Base-by-base conservation (phyloP, 2,329 filamentous ascomycete species). In the Alternaria sp. region DNA sequence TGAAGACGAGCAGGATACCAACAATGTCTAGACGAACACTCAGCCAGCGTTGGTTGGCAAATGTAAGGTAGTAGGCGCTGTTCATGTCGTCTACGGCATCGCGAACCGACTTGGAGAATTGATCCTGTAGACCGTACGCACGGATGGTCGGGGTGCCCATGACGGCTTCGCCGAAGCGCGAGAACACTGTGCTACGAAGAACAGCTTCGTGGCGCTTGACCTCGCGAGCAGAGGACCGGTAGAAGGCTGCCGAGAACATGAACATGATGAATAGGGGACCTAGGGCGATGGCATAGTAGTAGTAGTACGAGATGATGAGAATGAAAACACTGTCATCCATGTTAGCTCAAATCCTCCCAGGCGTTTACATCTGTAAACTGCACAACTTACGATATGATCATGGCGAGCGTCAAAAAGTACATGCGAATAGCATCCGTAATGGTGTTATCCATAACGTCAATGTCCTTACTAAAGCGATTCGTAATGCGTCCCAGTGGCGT, bases 391-490 rank as follows among this genome's bases (percentile, higher is more conserved):
- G 66, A 89, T 2, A 89, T 82, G 66, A 97, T 93, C 86, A 91
- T 92, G 39, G 87, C 89, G 68, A 96, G 80, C 1, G 93, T 97
- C 69, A 97, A 82, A 70, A 94, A 90, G 81, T 94, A 97, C 89
- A 97, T 96, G 66, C 94, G 88, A 80, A 97, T 92, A 4, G 92
- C 90, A 71, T 97, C 94, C 0, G 91, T 91, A 43, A 97, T 81
- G 59, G 89, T 92, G 77, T 97, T 97, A 80, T 98, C 95, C 93
- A 98, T 96, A 57, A 95, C 92, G 73, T 97, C 93, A 41, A 98
- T 91, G 73, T 99, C 95, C 68, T 94, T 91, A 32, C 93, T 96
- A 80, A 98, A 98, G 16, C 95, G 91, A 77, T 98, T 98, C 22
- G 93, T 97, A 76, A 98, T 97, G 38, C 94, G 90, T 20, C 95